Evolutionary conservation across 371 early-diverging fungal species (phyloP).

Genomic region (Amoeboaphelidium protococcarum): DNA sequence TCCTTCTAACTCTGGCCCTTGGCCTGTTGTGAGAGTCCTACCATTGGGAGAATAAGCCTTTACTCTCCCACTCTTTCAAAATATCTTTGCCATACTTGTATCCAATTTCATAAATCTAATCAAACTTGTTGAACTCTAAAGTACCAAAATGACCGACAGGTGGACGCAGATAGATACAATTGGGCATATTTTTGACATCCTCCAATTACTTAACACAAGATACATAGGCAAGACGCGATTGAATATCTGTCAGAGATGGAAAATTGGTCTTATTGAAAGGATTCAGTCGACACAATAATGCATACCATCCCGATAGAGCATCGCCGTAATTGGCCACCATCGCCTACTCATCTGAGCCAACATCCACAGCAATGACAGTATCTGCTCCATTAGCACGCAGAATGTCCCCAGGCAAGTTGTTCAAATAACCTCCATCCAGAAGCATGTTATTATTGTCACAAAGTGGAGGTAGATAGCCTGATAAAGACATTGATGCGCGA

Average conservation of each 20-base stretch:
- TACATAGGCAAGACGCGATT: constrained; percentile 89
- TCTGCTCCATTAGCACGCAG: constrained; percentile 69
- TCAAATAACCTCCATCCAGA: constrained; percentile 98
- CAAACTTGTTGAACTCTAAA: constrained; percentile 75
- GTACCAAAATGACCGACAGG: constrained; percentile 76
- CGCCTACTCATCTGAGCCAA: constrained; percentile 71
- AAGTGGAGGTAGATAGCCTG: constrained; percentile 52
- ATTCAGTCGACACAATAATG: constrained; percentile 53
- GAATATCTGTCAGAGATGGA: constrained; percentile 89
- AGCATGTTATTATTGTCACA: constrained; percentile 86
- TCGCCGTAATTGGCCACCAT: constrained; percentile 78
- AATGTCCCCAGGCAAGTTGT: constrained; percentile 89
- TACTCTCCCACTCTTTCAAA: constrained; percentile 52
- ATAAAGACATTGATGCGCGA: constrained; percentile 94
- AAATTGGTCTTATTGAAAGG: constrained; percentile 41
- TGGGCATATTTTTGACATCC: constrained; percentile 55
- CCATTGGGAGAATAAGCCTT: too few species aligned
- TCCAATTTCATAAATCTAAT: constrained; percentile 70
- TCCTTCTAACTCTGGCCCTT: too few species aligned
- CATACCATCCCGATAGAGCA: constrained; percentile 78
- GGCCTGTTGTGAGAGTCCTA: too few species aligned
- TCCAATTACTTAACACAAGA: constrained; percentile 63
- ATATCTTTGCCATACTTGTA: constrained; percentile 65
- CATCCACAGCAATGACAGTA: constrained; percentile 89
- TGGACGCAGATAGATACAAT: constrained; percentile 63